Conservation (phyloP, 306 rosid species). For the Cicer yamashitae region DNA sequence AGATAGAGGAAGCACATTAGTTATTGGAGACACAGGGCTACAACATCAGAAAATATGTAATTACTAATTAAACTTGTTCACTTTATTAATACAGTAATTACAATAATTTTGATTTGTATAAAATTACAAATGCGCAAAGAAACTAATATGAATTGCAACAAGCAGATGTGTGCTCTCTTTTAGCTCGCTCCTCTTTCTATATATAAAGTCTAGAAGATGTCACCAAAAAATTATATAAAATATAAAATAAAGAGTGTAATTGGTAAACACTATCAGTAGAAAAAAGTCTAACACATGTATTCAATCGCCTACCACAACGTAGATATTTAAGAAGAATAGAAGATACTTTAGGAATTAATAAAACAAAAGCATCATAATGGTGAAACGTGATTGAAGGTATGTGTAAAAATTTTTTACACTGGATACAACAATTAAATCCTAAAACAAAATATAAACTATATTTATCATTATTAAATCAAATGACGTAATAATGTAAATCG, state of each 20-base stretch:
- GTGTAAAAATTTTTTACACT: too few species aligned
- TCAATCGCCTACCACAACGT: too few species aligned
- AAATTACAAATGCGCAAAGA: slow-evolving; percentile 20
- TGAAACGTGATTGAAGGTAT: too few species aligned
- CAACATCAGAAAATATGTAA: slow-evolving; percentile 54
- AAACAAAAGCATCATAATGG: too few species aligned
- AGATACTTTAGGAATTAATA: too few species aligned
- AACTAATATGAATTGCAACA: slow-evolving; percentile 15
- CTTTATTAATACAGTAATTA: not conserved
- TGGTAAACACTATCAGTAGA: too few species aligned
- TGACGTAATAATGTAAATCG: not conserved
- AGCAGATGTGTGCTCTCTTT: not conserved
- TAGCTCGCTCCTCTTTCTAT: not conserved
- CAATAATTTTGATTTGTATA: slow-evolving; percentile 13
- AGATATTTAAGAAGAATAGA: too few species aligned
- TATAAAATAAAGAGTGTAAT: too few species aligned
- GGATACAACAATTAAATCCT: too few species aligned
- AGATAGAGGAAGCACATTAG: slow-evolving; percentile 86
- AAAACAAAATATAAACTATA: not conserved
- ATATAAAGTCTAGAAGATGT: not conserved
- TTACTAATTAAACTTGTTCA: slow-evolving; percentile 22
- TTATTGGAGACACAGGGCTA: slow-evolving; percentile 91
- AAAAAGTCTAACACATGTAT: too few species aligned
- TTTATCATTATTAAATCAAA: not conserved
- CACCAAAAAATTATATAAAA: not conserved